These are phyloP conservation scores for Casuarina cunninghamiana DNA, from an alignment of 306 rosid species.

Conservation along the genomic window DNA sequence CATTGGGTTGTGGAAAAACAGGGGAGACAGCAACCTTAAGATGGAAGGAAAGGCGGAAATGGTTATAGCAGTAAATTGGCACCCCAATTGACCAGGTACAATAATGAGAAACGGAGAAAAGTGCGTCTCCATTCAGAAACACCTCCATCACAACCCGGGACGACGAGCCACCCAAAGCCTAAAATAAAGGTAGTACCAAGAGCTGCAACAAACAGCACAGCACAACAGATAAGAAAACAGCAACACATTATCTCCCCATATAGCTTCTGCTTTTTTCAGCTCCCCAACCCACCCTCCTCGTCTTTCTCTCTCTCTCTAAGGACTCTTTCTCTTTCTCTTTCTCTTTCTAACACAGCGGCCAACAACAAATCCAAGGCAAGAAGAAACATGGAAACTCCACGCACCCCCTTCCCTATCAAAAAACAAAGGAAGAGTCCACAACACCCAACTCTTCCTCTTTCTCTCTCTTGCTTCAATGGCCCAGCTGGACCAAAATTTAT, in stretches of 20 bases:
- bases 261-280: conserved; percentile 29
- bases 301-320: conserved; percentile 31
- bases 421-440: conserved; percentile 59
- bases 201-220: conserved; percentile 37
- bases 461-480: conserved; percentile 74
- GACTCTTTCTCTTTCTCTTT: conserved; percentile 45
- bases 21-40: conserved; percentile 12
- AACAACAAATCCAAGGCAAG: conserved; percentile 45
- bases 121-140: conserved; percentile 10
- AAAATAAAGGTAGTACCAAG: conserved; percentile 44
- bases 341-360: conserved; percentile 51
- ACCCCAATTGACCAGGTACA: conserved; percentile 26
- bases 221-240: conserved; percentile 37
- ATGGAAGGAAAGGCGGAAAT: conserved; percentile 17
- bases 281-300: conserved; percentile 18
- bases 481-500: conserved; percentile 96
- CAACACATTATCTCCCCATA: conserved; percentile 31
- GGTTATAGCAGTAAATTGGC: conserved; percentile 39
- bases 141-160: conserved; percentile 25
- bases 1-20: conserved; percentile 34
- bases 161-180: conserved; percentile 38
- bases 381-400: conserved; percentile 75
- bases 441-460: conserved; percentile 38
- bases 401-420: conserved; percentile 48
- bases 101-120: conserved; percentile 13